Evolutionary conservation across 345 rosid genomes (phyloP).

Genomic region (Rhodamnia rubescens): DNA sequence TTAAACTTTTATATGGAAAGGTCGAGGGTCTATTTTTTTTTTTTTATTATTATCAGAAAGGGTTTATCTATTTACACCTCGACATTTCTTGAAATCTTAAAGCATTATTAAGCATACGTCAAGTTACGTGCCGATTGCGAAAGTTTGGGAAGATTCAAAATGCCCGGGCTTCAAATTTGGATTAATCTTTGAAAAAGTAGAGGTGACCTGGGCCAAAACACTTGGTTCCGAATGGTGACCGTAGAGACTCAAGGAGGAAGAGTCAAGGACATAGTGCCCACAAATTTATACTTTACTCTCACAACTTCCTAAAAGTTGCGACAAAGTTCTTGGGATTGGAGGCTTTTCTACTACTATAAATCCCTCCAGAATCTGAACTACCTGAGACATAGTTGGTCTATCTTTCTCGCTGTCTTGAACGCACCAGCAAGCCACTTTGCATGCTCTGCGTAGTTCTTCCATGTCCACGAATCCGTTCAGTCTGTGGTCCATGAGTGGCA

Average conservation of each 20-base stretch:
- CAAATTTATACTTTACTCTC: neutral
- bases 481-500: neutral
- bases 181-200: no score
- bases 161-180: no score
- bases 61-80: no score
- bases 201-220: no score
- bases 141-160: no score
- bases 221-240: neutral
- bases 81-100: no score
- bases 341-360: neutral
- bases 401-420: conserved; percentile 2
- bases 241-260: neutral
- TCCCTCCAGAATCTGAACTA: neutral
- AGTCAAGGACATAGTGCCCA: neutral
- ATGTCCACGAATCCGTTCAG: neutral
- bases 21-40: no score
- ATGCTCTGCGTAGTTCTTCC: neutral
- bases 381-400: neutral
- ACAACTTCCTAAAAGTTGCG: neutral
- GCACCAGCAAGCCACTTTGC: conserved; percentile 5
- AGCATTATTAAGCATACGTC: no score
- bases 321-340: neutral
- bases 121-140: no score
- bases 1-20: no score
- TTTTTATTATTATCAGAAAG: no score